Conservation (phyloP, 1,284 basidiomycete genomes). For the Moesziomyces globuligerus region DNA sequence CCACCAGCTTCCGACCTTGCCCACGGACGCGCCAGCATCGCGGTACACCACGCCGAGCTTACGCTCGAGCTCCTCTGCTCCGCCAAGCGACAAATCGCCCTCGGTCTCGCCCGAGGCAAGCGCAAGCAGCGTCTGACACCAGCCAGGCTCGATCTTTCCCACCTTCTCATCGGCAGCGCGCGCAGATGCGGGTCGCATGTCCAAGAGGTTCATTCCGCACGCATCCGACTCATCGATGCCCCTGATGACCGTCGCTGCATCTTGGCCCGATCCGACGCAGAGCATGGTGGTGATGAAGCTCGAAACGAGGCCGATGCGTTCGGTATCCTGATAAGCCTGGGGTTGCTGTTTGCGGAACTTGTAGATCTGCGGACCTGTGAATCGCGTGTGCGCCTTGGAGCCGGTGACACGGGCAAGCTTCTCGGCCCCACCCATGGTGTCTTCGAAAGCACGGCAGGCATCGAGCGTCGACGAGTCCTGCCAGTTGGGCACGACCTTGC, state of each 20-base stretch:
- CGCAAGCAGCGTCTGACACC: constrained; percentile 52
- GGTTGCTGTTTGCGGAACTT: constrained; percentile 74
- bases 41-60: constrained; percentile 82
- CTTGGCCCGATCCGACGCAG: constrained; percentile 68
- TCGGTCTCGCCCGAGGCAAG: constrained; percentile 69
- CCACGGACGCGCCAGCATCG: constrained; percentile 76
- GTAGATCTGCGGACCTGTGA: constrained; percentile 85
- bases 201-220: constrained; percentile 85
- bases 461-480: constrained; percentile 85
- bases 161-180: constrained; percentile 73
- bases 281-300: constrained; percentile 85
- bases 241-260: constrained; percentile 70
- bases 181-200: constrained; percentile 73
- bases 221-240: constrained; percentile 78
- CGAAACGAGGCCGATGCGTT: constrained; percentile 81
- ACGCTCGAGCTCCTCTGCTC: constrained; percentile 73
- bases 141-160: constrained; percentile 43
- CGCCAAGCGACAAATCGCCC: constrained; percentile 34
- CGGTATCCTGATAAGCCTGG: constrained; percentile 75
- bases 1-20: constrained; percentile 78
- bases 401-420: constrained; percentile 80
- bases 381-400: constrained; percentile 85
- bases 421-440: constrained; percentile 75
- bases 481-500: constrained; percentile 83
- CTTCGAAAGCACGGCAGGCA: constrained; percentile 77